Percentiles rank a stretch among this genome's conserved stretches.
Conservation (phyloP, 2,329 filamentous ascomycete genomes). For the Pochonia chlamydosporia region DNA sequence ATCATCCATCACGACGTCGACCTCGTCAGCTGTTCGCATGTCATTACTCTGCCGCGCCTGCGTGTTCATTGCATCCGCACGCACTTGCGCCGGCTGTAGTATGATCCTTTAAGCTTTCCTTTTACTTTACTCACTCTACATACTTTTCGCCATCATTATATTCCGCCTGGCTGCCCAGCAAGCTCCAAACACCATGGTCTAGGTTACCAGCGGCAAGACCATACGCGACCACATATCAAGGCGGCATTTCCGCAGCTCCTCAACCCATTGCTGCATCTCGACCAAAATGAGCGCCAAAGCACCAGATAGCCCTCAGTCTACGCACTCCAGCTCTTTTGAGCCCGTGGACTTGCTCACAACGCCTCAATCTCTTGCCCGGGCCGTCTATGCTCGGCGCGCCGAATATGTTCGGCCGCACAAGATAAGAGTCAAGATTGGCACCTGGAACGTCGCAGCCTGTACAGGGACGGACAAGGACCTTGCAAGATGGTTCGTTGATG, state of each 20-base stretch:
- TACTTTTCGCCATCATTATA: background rate
- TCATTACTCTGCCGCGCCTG: too few relatives aligned
- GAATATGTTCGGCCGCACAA: slow-evolving; percentile 74
- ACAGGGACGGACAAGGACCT: slow-evolving; percentile 84
- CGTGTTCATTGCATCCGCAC: too few relatives aligned
- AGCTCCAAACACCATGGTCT: slow-evolving; percentile 25
- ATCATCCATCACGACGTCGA: too few relatives aligned
- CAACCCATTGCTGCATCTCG: slow-evolving; percentile 8
- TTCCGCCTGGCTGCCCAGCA: background rate
- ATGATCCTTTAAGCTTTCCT: too few relatives aligned
- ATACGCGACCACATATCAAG: slow-evolving; percentile 14
- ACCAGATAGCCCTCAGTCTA: slow-evolving; percentile 22
- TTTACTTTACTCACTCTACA: background rate
- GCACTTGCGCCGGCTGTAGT: too few relatives aligned
- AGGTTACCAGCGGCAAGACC: slow-evolving; percentile 19
- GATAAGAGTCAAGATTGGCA: slow-evolving; percentile 82
- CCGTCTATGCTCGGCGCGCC: slow-evolving; percentile 64
- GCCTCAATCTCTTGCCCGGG: slow-evolving; percentile 55
- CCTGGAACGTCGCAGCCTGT: slow-evolving; percentile 89
- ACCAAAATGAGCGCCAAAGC: slow-evolving; percentile 20
- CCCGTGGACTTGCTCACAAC: slow-evolving; percentile 37
- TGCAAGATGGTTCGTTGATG: slow-evolving; percentile 79
- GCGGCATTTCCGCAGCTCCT: slow-evolving; percentile 17
- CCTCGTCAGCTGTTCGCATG: too few relatives aligned
- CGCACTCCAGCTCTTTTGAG: slow-evolving; percentile 31